Evolutionary conservation across 1,284 basidiomycete genomes (phyloP).

Genomic region (Rhizoctonia solani): DNA sequence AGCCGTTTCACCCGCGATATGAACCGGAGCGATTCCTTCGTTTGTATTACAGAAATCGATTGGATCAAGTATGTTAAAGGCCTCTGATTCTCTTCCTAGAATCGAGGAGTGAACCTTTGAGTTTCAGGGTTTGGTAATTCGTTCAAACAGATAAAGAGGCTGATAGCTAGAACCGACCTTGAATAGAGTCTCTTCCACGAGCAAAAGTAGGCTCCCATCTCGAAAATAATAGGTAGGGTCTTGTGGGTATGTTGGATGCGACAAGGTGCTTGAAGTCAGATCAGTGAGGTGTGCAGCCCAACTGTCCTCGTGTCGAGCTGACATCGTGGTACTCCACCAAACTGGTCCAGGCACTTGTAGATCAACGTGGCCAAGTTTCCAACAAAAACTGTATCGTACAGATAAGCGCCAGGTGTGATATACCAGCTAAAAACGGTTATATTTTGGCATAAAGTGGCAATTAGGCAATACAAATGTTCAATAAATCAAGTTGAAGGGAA

Average conservation of each 20-base stretch:
- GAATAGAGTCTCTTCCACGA: constrained; percentile 4
- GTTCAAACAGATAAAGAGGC: not conserved
- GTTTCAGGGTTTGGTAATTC: not conserved
- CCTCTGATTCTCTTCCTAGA: constrained; percentile 6
- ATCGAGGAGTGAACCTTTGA: constrained; percentile 16
- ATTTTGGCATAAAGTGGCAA: not conserved
- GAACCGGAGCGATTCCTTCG: not conserved
- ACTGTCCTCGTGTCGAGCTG: not conserved
- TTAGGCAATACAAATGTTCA: not conserved
- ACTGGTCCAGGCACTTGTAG: not conserved
- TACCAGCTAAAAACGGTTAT: not conserved
- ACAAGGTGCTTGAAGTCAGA: not conserved
- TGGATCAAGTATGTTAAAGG: not conserved
- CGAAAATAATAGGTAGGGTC: constrained; percentile 5
- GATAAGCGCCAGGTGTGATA: constrained; percentile 7
- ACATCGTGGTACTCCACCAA: not conserved
- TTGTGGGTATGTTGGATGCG: not conserved
- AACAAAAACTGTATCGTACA: not conserved
- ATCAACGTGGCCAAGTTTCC: not conserved
- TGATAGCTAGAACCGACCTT: constrained; percentile 1
- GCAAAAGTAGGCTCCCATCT: constrained; percentile 15
- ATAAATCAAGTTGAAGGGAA: not conserved
- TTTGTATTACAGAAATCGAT: not conserved
- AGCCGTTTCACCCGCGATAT: not conserved
- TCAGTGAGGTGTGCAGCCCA: not conserved